These are phyloP conservation scores for Clonostachys byssicola DNA, from an alignment of 2,329 filamentous ascomycete genomes.

Conservation along the genomic window DNA sequence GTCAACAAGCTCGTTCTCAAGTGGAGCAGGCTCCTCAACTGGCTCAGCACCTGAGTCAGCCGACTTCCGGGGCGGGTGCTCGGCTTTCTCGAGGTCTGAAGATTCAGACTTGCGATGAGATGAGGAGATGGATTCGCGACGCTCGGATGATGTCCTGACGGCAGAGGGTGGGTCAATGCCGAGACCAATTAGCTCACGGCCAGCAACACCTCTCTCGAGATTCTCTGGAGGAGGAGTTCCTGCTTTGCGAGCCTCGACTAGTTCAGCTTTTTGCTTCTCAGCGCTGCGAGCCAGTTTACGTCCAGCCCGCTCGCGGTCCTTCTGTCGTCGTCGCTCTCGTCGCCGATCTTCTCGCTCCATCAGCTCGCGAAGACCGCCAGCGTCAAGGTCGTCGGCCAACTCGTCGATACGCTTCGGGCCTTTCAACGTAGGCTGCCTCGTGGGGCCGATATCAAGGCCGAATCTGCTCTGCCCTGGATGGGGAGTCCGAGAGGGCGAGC, in stretches of 20 bases:
- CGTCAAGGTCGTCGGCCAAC: constrained; percentile 81
- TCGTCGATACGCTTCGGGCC: constrained; percentile 61
- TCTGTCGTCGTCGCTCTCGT: constrained; percentile 66
- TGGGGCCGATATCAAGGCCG: no score
- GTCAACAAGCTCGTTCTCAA: no score
- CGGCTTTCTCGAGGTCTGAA: no score
- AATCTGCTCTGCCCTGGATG: no score
- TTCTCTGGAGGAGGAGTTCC: constrained; percentile 50
- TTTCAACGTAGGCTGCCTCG: constrained; percentile 32
- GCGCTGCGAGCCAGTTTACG: constrained; percentile 61
- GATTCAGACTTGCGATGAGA: no score
- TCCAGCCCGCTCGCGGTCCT: constrained; percentile 64
- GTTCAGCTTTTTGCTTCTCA: constrained; percentile 60
- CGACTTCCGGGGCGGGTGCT: no score
- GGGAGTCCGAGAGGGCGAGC: constrained; percentile 38
- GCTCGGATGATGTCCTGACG: constrained; percentile 51
- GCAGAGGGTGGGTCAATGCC: constrained; percentile 52
- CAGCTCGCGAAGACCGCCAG: constrained; percentile 77
- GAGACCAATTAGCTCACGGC: constrained; percentile 52
- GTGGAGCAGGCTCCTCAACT: no score
- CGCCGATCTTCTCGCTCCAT: constrained; percentile 86
- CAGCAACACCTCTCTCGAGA: constrained; percentile 56
- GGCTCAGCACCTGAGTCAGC: no score
- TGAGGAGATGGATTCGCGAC: constrained; percentile 17
- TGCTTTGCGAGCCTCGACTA: constrained; percentile 46